Base-by-base conservation (phyloP, 495 filamentous ascomycete genomes). In the Tuber melanosporum region DNA sequence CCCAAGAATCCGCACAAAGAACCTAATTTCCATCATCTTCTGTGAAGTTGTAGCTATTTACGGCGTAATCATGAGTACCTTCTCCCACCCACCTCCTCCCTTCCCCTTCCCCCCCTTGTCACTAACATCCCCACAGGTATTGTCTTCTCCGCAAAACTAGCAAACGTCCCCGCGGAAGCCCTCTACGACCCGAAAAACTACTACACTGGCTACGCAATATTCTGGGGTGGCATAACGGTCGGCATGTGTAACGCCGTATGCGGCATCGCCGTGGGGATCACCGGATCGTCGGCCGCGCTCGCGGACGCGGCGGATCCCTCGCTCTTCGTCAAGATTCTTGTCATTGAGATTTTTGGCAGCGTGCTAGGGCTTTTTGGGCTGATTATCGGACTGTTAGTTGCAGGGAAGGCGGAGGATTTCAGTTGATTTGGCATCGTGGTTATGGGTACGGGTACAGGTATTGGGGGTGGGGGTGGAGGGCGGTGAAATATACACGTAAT, bases 31-130 rank as follows among this genome's bases (percentile, higher is more conserved):
- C 80, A 98, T 99, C 87, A 98, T 99, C 87, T 99, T 99, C 89
- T 99, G 96, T 87, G 96, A 99, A 86, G 96, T 98, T 80, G 96
- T 99, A 78, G 96, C 96, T 83, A 99, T 99, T 84, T 99, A 99
- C 88, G 96, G 96, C 82, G 94, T 99, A 82, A 99, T 99, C 86
- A 98, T 98, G 93, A 91, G 95, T 77, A 70, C 36, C 17, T 36
- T 26, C 71, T 41, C n/a, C 20, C 26, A 43, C 45, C n/a, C 5
- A 41, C 39, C 39, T 3, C 32, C 19, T 17, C 42, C n/a, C 36
- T 43, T 46, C 1, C 32, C 36, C 57, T 19, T 10, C 39, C 20
- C 69, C n/a, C 45, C 0, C 2, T 7, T 32, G 19, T 62, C 26
- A 47, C 71, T 81, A 42, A 81, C 32, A 26, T n/a, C 42, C 14